Base-by-base conservation (phyloP, 805 yeast species). In the Cyberlindnera americana region DNA sequence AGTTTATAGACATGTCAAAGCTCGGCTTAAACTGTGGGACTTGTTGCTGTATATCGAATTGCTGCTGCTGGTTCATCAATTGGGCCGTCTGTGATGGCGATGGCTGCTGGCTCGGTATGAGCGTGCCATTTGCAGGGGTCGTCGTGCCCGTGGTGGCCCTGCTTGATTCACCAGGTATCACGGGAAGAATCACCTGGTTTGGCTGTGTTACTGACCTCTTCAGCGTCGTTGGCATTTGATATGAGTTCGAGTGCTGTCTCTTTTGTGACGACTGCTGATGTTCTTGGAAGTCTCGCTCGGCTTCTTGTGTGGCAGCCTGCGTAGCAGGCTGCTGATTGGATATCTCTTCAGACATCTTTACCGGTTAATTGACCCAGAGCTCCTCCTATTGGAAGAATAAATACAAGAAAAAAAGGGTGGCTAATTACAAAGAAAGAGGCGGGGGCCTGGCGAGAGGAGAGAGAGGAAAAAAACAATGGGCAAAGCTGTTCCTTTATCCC, bases 191-290 rank as follows among this genome's bases (percentile, higher is more conserved):
- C 7, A 40, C 28, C 12, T 41, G 31, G n/a, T 19, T 35, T 14
- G 45, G 43, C 28, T 44, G 45, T 3, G 49, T 38, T 12, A 49
- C 50, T 2, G 47, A 26, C 19, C 43, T 35, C 37, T 49, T 49
- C 15, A 39, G 26, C 12, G 47, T 36, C 22, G 18, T 37, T 11
- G 49, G 47, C 38, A 45, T 47, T 29, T 45, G 43, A 28, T 44
- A 44, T 14, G 54, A 50, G 33, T 38, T 46, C 10, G 54, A 50
- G 34, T 50, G 54, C 36, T 50, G 54, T 19, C 54, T 44, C 41
- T 50, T 50, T 38, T 50, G 52, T 21, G 6, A 10, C 10, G 23
- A n/a, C n/a, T n/a, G n/a, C n/a, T n/a, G n/a, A n/a, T n/a, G n/a
- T n/a, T n/a, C n/a, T n/a, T n/a, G n/a, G n/a, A n/a, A n/a, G n/a